A percentile compares a stretch with the other conserved stretches of the same genome.
These are phyloP conservation scores for Myrica gale DNA, from an alignment of 306 rosid species.

Conservation along the genomic window DNA sequence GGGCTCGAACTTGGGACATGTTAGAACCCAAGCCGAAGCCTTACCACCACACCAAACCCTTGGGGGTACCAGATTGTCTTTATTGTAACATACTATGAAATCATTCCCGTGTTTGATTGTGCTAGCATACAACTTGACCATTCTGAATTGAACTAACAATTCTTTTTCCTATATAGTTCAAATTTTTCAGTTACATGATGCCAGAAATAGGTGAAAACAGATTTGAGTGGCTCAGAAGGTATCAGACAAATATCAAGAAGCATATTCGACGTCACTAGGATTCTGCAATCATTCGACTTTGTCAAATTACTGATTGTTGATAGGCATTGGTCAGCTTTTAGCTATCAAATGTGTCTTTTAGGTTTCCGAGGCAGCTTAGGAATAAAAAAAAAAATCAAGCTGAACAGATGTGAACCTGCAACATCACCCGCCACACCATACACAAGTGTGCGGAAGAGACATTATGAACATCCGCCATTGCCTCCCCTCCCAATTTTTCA, in stretches of 20 bases:
- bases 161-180: not conserved
- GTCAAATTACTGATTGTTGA: not conserved
- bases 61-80: conserved; percentile 1
- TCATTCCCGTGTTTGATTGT: not conserved
- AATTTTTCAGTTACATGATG: not conserved
- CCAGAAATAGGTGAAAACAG: not conserved
- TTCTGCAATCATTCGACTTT: not conserved
- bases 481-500: too few relatives aligned
- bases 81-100: not conserved
- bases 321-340: not conserved
- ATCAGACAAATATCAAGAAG: not conserved
- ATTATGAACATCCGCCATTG: too few relatives aligned
- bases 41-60: too few relatives aligned
- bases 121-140: not conserved
- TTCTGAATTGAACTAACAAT: not conserved
- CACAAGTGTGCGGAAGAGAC: too few relatives aligned
- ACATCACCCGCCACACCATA: too few relatives aligned
- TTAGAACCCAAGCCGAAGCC: too few relatives aligned
- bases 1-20: too few relatives aligned
- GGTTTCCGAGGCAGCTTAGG: not conserved
- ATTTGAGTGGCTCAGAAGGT: not conserved
- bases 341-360: not conserved
- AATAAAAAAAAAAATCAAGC: not conserved
- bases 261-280: not conserved
- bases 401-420: not conserved